A percentile compares a stretch with the other conserved stretches of the same genome.
phyloP scores from a whole-genome alignment of 2,329 filamentous ascomycete genomes.

The Phoma herbarum region DNA sequence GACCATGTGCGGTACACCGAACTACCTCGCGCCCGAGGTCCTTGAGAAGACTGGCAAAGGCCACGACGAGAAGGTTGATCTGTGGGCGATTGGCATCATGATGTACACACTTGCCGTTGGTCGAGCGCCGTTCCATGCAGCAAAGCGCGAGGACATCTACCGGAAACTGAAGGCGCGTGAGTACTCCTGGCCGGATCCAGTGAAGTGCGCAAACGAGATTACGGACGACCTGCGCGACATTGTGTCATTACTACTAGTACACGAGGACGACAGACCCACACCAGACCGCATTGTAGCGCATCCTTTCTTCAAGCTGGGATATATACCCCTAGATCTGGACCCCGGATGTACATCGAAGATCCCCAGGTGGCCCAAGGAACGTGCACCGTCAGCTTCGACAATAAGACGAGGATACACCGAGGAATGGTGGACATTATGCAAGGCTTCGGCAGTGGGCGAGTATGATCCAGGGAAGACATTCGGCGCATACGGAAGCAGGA shows the following conservation, averaged over 20 bases:
- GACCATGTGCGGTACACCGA: conserved; percentile 95
- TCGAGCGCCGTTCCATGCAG: conserved; percentile 94
- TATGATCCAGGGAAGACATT: conserved; percentile 57
- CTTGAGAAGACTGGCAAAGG: conserved; percentile 92
- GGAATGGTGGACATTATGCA: conserved; percentile 61
- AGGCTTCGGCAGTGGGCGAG: conserved; percentile 60
- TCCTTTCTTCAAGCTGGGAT: conserved; percentile 79
- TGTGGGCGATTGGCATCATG: conserved; percentile 98
- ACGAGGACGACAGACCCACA: conserved; percentile 76
- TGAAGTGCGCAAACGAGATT: conserved; percentile 73
- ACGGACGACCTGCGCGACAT: conserved; percentile 80
- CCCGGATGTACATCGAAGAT: conserved; percentile 55
- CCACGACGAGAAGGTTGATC: conserved; percentile 96
- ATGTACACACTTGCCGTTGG: conserved; percentile 98
- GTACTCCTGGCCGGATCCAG: conserved; percentile 79
- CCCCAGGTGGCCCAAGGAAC: conserved; percentile 58
- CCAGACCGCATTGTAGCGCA: conserved; percentile 83
- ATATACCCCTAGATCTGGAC: conserved; percentile 68
- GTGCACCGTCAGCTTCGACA: conserved; percentile 54
- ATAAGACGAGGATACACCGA: conserved; percentile 59
- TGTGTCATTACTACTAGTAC: conserved; percentile 77
- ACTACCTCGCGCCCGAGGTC: conserved; percentile 98
- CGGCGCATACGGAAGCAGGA: conserved; percentile 57
- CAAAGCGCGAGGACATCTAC: conserved; percentile 87
- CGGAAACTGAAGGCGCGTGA: conserved; percentile 72